These are phyloP conservation scores for Phaeosphaeria sp. DNA, from an alignment of 2,329 filamentous ascomycete genomes.

Conservation along the genomic window DNA sequence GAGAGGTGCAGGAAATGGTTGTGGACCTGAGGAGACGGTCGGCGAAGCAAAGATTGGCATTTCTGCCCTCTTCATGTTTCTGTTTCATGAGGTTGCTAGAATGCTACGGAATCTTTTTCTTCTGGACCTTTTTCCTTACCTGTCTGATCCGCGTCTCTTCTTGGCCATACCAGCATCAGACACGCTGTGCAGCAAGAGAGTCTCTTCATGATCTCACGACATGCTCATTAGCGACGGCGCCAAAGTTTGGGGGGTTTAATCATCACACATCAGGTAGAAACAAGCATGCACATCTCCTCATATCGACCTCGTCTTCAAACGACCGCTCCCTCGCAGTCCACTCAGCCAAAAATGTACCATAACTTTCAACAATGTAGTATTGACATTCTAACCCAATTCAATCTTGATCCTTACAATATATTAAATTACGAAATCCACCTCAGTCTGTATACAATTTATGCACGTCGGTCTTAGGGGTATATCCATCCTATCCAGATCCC, in stretches of 20 bases:
- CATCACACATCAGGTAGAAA: background rate
- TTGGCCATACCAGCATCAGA: background rate
- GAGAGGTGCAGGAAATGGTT: slow-evolving; percentile 71
- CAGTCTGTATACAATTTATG: slow-evolving; percentile 1
- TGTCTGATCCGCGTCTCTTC: background rate
- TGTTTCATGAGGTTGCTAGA: too few species aligned
- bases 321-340: too few species aligned
- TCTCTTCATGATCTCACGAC: background rate
- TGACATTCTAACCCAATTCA: background rate
- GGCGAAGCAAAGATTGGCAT: too few species aligned
- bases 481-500: slow-evolving; percentile 4
- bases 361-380: background rate
- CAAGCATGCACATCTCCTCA: too few species aligned
- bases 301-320: too few species aligned
- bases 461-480: slow-evolving; percentile 7
- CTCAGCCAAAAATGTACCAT: too few species aligned
- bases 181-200: background rate
- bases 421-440: background rate
- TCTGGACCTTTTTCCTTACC: too few species aligned
- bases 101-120: too few species aligned
- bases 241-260: background rate
- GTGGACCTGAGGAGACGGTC: slow-evolving; percentile 58
- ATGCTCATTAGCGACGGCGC: background rate
- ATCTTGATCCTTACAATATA: background rate
- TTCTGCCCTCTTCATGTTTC: too few species aligned